A percentile compares a stretch with the other conserved stretches of the same genome.
Evolutionary conservation across 1,284 basidiomycete species (phyloP).

Genomic region (Athelia psychrophila): DNA sequence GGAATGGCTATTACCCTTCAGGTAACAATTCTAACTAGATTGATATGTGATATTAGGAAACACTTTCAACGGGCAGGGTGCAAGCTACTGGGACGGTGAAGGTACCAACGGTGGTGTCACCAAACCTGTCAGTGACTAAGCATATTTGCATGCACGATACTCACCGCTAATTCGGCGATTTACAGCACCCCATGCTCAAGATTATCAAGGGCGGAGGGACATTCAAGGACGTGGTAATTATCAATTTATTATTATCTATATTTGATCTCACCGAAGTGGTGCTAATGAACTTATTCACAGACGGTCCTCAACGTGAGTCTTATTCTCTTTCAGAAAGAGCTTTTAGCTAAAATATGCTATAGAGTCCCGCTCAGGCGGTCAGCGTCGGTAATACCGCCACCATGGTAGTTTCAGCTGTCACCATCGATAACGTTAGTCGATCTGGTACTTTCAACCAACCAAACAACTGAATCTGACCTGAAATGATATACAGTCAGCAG

Average conservation of each 20-base stretch:
- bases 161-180: not conserved
- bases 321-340: not conserved
- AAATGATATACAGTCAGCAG: not conserved
- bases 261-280: not conserved
- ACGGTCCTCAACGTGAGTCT: not conserved
- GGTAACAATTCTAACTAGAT: not conserved
- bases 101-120: constrained; percentile 9
- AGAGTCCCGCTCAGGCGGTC: constrained; percentile 2
- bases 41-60: not conserved
- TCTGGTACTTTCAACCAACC: not conserved
- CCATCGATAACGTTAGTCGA: not conserved
- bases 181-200: constrained; percentile 2
- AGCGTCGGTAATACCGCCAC: constrained; percentile 1
- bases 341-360: too few species aligned
- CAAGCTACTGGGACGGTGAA: constrained; percentile 16
- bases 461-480: too few species aligned
- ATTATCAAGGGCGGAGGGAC: constrained; percentile 1
- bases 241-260: not conserved
- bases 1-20: not conserved
- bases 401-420: not conserved
- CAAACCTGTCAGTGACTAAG: constrained; percentile 5
- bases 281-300: not conserved
- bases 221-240: constrained; percentile 1
- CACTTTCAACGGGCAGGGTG: constrained; percentile 11
- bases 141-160: not conserved